Evolutionary conservation across 2,329 filamentous ascomycete species (phyloP), one percentile per base, ranked within the genome.

Genomic region (Ambrosiella cleistominuta): DNA sequence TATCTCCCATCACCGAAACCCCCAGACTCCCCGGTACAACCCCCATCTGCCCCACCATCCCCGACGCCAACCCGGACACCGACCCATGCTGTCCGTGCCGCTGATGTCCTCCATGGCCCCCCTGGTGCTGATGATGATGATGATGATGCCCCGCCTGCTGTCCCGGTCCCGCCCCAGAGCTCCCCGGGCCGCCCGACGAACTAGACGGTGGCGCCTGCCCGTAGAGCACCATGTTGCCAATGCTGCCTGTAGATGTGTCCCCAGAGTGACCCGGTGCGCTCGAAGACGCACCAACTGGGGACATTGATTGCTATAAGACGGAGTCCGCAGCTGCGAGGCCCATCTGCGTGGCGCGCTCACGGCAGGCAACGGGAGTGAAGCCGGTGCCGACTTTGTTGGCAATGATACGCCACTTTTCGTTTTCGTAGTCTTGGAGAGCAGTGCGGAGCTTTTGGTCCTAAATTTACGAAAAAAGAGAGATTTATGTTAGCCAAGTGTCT

Each of bases 341-440:
- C 49, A 90, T 70, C 70, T 88, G 79, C 60, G 78, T 72, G 38
- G 83, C 84, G 65, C 88, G 85, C 66, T 95, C 88, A 69, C 85
- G 85, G 71, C 90, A 96, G 50, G 89, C 88, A 40, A 82, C 80
- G 45, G 90, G 87, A 42, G 88, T 93, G 67, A 95, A 94, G 52
- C 90, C 89, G 55, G 83, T 86, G 61, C 90, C 90, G 65, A 96
- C 85, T 71, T 95, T 95, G 66, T 86, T 86, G 61, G 90, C 85
- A 62, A 95, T 83, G 66, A 94, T 88, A 64, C 88, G 85, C 90
- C 90, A 96, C 68, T 88, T 88, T 69, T 95, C 89, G 71, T 85
- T 86, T 67, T 93, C 87, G 73, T 91, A 91, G 69, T 91, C 87
- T 67, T 86, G 81, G 63, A 91, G 79, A 4, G 86, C 85, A 58